phyloP scores from a whole-genome alignment of 2,329 filamentous ascomycete genomes.

The Fusarium liriodendri region DNA sequence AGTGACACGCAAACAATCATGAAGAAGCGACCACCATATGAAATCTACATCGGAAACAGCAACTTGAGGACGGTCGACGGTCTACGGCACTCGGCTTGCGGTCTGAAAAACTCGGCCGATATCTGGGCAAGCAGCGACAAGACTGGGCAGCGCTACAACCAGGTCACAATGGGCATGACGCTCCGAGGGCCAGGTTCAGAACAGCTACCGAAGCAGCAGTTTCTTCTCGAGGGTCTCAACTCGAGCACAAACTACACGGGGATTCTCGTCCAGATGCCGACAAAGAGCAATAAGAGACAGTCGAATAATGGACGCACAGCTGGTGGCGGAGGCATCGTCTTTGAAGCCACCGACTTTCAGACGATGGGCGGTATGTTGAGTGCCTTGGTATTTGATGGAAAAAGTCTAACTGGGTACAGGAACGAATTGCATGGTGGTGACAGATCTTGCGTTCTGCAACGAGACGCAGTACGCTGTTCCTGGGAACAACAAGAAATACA shows the following conservation, averaged over 20 bases:
- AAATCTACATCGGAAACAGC: slow-evolving; percentile 78
- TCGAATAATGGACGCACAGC: slow-evolving; percentile 54
- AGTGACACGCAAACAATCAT: slow-evolving; percentile 66
- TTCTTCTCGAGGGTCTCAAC: slow-evolving; percentile 83
- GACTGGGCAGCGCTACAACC: slow-evolving; percentile 59
- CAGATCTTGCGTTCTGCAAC: slow-evolving; percentile 88
- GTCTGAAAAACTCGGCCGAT: slow-evolving; percentile 74
- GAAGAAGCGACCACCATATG: slow-evolving; percentile 70
- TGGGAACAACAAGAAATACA: slow-evolving; percentile 74
- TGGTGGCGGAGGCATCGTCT: slow-evolving; percentile 82
- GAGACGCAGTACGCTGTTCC: slow-evolving; percentile 93
- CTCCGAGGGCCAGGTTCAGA: slow-evolving; percentile 66
- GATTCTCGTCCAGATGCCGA: slow-evolving; percentile 74
- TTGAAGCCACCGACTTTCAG: slow-evolving; percentile 75
- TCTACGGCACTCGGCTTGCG: slow-evolving; percentile 84
- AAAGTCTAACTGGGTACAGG: slow-evolving; percentile 56
- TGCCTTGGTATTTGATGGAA: background rate
- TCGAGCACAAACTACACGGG: slow-evolving; percentile 77
- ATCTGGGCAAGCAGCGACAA: slow-evolving; percentile 64
- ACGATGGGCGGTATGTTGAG: slow-evolving; percentile 77
- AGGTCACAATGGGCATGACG: slow-evolving; percentile 74
- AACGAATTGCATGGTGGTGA: slow-evolving; percentile 86
- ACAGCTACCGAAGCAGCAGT: slow-evolving; percentile 84
- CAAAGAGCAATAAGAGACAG: slow-evolving; percentile 55
- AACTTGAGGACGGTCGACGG: slow-evolving; percentile 73